Evolutionary conservation across 257 asterid genomes (phyloP).

Genomic region (Misopates orontium): DNA sequence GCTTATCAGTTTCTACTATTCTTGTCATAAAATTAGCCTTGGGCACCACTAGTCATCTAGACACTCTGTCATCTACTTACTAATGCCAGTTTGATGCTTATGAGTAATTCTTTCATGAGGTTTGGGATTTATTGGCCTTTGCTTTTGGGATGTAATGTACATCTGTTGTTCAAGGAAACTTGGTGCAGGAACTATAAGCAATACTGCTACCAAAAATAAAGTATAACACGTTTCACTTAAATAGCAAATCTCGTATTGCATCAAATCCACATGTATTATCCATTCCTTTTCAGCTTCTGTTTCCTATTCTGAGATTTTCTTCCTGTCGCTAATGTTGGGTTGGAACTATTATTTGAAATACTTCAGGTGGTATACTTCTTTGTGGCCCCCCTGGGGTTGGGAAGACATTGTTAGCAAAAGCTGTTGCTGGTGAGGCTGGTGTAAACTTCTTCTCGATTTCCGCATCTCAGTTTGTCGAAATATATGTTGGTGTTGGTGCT

Average conservation of each 20-base stretch:
- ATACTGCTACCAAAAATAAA: conserved; percentile 3
- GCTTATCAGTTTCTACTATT: conserved; percentile 8
- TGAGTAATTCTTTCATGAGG: neutral
- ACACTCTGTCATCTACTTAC: neutral
- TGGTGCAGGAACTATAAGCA: conserved; percentile 18
- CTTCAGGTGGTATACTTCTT: conserved; percentile 92
- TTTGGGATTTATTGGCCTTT: neutral
- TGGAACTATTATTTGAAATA: conserved; percentile 25
- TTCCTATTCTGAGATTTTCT: conserved; percentile 6
- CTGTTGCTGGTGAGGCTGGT: conserved; percentile 99
- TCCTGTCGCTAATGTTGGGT: conserved; percentile 19
- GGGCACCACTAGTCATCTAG: neutral
- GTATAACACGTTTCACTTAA: neutral
- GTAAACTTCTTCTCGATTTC: conserved; percentile 98
- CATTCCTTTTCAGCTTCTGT: neutral
- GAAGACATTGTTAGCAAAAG: conserved; percentile 94
- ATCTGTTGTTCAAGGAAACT: conserved; percentile 10
- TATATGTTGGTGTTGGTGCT: conserved; percentile 98
- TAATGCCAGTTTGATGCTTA: neutral
- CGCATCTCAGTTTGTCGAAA: conserved; percentile 97
- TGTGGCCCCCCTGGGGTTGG: conserved; percentile 99
- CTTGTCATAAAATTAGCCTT: conserved; percentile 2
- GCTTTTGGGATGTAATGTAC: neutral
- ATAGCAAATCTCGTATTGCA: neutral
- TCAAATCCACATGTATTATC: neutral